phyloP scores from a whole-genome alignment of 441 rosid genomes.

The Melastoma candidum region DNA sequence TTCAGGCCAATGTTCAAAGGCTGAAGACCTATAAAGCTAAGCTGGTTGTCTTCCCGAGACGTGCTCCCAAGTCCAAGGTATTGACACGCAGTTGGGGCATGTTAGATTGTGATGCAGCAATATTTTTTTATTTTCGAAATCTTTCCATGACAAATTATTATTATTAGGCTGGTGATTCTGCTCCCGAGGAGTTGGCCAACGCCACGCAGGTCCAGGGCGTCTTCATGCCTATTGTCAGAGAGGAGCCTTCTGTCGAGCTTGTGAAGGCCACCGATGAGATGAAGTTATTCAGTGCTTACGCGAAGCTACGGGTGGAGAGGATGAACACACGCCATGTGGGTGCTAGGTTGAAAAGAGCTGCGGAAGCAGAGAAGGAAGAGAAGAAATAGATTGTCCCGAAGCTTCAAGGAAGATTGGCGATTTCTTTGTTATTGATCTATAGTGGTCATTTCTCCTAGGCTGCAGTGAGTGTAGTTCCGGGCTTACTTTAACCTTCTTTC shows the following conservation, averaged over 20 bases:
- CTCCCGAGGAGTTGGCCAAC: slow-evolving; percentile 70
- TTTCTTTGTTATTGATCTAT: too few species aligned
- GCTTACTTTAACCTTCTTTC: too few species aligned
- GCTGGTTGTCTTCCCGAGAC: slow-evolving; percentile 87
- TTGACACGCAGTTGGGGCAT: not conserved
- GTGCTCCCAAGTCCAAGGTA: slow-evolving; percentile 71
- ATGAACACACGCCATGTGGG: slow-evolving; percentile 53
- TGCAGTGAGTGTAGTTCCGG: too few species aligned
- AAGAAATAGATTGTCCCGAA: slow-evolving; percentile 42
- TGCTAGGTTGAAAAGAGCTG: slow-evolving; percentile 70
- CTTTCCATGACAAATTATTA: not conserved
- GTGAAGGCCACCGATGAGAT: slow-evolving; percentile 64
- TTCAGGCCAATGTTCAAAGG: slow-evolving; percentile 80
- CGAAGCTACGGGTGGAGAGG: slow-evolving; percentile 58
- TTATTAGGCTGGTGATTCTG: slow-evolving; percentile 78
- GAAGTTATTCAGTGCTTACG: slow-evolving; percentile 64
- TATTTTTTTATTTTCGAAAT: not conserved
- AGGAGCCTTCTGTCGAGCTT: slow-evolving; percentile 60
- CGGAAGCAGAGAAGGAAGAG: slow-evolving; percentile 82
- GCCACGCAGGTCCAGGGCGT: slow-evolving; percentile 78
- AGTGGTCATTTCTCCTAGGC: too few species aligned
- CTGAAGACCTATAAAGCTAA: slow-evolving; percentile 90
- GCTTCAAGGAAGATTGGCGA: not conserved
- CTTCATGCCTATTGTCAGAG: slow-evolving; percentile 58
- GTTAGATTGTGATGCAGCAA: not conserved